phyloP scores from a whole-genome alignment of 768 basidiomycete species.

The Baorangia bicolor region DNA sequence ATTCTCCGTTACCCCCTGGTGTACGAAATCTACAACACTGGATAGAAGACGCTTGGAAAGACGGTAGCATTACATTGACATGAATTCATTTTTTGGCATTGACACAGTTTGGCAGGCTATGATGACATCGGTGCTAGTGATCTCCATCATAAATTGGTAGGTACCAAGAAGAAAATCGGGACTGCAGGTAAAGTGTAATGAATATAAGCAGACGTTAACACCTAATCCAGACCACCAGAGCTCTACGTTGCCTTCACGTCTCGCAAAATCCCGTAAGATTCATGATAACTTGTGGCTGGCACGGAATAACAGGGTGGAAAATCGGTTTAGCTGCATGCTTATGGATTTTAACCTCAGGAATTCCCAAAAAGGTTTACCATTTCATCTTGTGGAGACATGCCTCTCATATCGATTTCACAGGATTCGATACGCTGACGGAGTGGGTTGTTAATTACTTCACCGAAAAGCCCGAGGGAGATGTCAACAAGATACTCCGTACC shows the following conservation, averaged over 20 bases:
- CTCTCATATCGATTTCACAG: slow-evolving; percentile 24
- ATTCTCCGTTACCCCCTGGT: slow-evolving; percentile 58
- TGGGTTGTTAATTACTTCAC: slow-evolving; percentile 82
- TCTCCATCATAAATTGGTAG: slow-evolving; percentile 49
- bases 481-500: slow-evolving; percentile 52
- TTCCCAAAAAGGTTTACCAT: slow-evolving; percentile 41
- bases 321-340: slow-evolving; percentile 47
- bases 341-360: slow-evolving; percentile 61
- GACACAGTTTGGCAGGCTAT: slow-evolving; percentile 47
- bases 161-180: slow-evolving; percentile 76
- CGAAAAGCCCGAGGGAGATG: slow-evolving; percentile 34
- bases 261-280: slow-evolving; percentile 77
- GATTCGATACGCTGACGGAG: slow-evolving; percentile 50
- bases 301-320: not conserved
- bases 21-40: slow-evolving; percentile 72
- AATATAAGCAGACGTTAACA: not conserved
- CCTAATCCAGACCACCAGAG: slow-evolving; percentile 42
- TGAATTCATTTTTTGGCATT: not conserved
- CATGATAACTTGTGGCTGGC: not conserved
- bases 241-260: slow-evolving; percentile 76
- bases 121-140: slow-evolving; percentile 68
- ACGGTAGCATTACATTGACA: slow-evolving; percentile 40
- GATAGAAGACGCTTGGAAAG: slow-evolving; percentile 82
- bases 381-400: not conserved
- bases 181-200: slow-evolving; percentile 56